These are phyloP conservation scores for Artemisia annua DNA, from an alignment of 129 eudicot species.

Conservation along the genomic window DNA sequence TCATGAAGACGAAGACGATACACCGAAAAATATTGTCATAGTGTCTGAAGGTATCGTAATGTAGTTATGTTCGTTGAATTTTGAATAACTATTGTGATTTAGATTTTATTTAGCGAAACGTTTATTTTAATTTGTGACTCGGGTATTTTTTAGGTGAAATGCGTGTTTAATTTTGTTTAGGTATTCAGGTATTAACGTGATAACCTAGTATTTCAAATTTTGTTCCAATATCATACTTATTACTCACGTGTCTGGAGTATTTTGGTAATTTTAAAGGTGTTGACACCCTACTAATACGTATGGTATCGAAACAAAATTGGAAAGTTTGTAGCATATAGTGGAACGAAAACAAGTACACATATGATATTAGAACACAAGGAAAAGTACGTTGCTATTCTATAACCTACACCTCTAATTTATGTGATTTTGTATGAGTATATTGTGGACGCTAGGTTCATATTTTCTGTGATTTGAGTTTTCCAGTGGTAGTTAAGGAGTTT, in stretches of 20 bases:
- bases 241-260: too few relatives aligned
- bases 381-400: too few relatives aligned
- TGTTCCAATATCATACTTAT: too few relatives aligned
- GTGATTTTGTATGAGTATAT: not conserved
- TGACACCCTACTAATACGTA: too few relatives aligned
- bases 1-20: slow-evolving; percentile 13
- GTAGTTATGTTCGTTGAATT: slow-evolving; percentile 11
- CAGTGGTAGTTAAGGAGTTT: not conserved
- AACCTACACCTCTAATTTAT: not conserved
- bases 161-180: not conserved
- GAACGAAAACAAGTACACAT: too few relatives aligned
- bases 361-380: too few relatives aligned
- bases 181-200: too few relatives aligned
- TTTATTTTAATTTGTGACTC: slow-evolving; percentile 9
- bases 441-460: slow-evolving; percentile 1
- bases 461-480: not conserved
- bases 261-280: too few relatives aligned
- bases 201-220: too few relatives aligned
- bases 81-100: not conserved
- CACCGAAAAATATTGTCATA: slow-evolving; percentile 6
- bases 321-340: too few relatives aligned
- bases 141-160: not conserved
- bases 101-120: not conserved
- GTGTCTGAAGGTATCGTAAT: slow-evolving; percentile 26
- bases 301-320: too few relatives aligned